Percentiles rank a stretch among this genome's conserved stretches.
These are phyloP conservation scores for Periconia macrospinosa DNA, from an alignment of 2,329 filamentous ascomycete species.

Conservation along the genomic window DNA sequence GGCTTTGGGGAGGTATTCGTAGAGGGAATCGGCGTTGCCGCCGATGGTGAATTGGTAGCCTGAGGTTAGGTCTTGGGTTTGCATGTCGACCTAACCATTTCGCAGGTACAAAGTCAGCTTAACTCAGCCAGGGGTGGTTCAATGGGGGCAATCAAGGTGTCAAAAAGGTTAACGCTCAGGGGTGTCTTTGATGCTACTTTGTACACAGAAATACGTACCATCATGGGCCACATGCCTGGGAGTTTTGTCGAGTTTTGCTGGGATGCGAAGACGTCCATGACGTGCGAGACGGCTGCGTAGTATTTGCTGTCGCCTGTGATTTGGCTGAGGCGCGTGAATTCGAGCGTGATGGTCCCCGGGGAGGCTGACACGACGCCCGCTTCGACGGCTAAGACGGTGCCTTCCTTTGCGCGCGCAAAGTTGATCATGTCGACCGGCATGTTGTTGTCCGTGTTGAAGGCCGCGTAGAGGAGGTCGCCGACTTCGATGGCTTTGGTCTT, in stretches of 20 bases:
- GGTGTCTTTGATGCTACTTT: no score
- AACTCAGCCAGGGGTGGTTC: no score
- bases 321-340: conserved; percentile 88
- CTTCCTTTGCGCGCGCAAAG: conserved; percentile 36
- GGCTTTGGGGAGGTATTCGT: conserved; percentile 50
- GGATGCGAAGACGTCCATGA: conserved; percentile 77
- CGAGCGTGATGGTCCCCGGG: conserved; percentile 73
- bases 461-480: conserved; percentile 75
- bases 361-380: conserved; percentile 22
- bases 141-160: no score
- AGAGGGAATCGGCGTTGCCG: conserved; percentile 38
- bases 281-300: conserved; percentile 85
- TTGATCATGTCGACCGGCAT: conserved; percentile 71
- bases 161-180: no score
- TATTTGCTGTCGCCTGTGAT: conserved; percentile 80
- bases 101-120: no score
- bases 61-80: conserved; percentile 27
- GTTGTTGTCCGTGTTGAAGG: conserved; percentile 88
- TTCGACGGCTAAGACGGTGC: conserved; percentile 64
- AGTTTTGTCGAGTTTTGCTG: conserved; percentile 72
- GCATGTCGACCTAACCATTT: no score
- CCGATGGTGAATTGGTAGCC: conserved; percentile 36
- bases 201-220: no score
- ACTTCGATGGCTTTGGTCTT: conserved; percentile 77
- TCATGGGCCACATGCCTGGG: conserved; percentile 78